Percentiles rank a stretch among this genome's conserved stretches.
Conservation (phyloP, 2,329 filamentous ascomycete genomes). For the Nemania sp. region DNA sequence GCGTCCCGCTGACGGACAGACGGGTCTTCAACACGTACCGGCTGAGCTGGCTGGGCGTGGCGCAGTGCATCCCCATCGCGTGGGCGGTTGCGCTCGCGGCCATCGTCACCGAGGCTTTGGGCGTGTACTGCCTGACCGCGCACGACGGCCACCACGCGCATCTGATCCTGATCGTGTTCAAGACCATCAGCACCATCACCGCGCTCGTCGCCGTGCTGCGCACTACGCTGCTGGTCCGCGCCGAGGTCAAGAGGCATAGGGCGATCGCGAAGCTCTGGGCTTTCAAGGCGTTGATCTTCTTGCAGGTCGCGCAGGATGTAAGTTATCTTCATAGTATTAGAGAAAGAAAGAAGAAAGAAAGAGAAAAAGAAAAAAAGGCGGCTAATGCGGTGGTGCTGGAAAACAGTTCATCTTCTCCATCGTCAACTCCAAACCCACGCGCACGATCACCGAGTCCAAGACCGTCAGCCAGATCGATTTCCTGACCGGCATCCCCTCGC, state of each 20-base stretch:
- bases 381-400: neutral
- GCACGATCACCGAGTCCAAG: constrained; percentile 19
- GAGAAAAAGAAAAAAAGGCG: neutral
- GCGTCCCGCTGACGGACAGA: neutral
- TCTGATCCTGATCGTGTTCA: constrained; percentile 38
- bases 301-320: constrained; percentile 28
- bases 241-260: constrained; percentile 29
- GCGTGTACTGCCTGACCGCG: constrained; percentile 39
- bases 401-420: constrained; percentile 30
- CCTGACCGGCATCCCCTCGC: constrained; percentile 29
- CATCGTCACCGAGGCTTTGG: constrained; percentile 36
- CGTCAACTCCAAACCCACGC: constrained; percentile 19
- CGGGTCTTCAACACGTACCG: constrained; percentile 29
- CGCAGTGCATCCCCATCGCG: constrained; percentile 46
- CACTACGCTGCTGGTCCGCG: constrained; percentile 23
- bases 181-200: constrained; percentile 30
- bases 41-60: constrained; percentile 41
- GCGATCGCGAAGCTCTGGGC: constrained; percentile 34
- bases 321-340: constrained; percentile 14
- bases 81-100: constrained; percentile 47
- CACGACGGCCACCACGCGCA: constrained; percentile 37
- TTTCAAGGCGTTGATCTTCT: constrained; percentile 37
- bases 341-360: too few species aligned
- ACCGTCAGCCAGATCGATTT: constrained; percentile 27
- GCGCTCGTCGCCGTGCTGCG: constrained; percentile 34